Evolutionary conservation across 371 early-diverging fungal genomes (phyloP).

Genomic region (Cokeromyces recurvatus): DNA sequence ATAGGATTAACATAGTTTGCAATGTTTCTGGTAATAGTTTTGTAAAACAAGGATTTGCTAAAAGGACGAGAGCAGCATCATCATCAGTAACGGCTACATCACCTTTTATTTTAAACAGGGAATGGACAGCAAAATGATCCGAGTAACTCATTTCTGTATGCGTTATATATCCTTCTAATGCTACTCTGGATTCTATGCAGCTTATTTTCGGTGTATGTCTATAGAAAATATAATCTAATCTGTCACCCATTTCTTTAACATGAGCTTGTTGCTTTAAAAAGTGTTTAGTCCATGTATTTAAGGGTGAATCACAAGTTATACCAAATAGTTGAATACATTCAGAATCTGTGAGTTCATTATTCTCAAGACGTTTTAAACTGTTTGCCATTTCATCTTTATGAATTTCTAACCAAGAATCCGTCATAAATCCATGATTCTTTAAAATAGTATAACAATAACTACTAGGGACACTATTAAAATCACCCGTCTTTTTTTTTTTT

Average conservation of each 20-base stretch:
- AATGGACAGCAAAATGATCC: slow-evolving; percentile 58
- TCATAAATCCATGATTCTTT: slow-evolving; percentile 44
- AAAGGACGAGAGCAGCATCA: not conserved
- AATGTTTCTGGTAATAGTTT: slow-evolving; percentile 5
- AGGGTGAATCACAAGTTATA: slow-evolving; percentile 54
- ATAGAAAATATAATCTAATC: slow-evolving; percentile 60
- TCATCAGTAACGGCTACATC: not conserved
- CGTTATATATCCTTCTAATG: slow-evolving; percentile 39
- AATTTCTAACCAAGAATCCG: slow-evolving; percentile 51
- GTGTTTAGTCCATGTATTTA: slow-evolving; percentile 49
- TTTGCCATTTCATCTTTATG: slow-evolving; percentile 21
- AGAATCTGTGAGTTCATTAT: slow-evolving; percentile 6
- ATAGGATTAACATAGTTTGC: slow-evolving; percentile 10
- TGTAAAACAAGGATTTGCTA: slow-evolving; percentile 20
- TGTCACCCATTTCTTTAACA: slow-evolving; percentile 40
- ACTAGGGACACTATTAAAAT: slow-evolving; percentile 54
- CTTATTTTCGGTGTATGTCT: slow-evolving; percentile 30
- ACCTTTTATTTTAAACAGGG: slow-evolving; percentile 27
- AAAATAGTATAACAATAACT: slow-evolving; percentile 42
- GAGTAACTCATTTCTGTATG: slow-evolving; percentile 39
- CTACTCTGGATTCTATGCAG: slow-evolving; percentile 38
- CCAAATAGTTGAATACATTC: slow-evolving; percentile 40
- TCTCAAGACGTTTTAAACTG: not conserved
- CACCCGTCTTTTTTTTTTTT: slow-evolving; percentile 60
- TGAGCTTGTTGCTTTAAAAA: slow-evolving; percentile 20